Evolutionary conservation across 495 filamentous ascomycete species (phyloP), one percentile per base, ranked within the genome.

Genomic region (Penicillium lagena): DNA sequence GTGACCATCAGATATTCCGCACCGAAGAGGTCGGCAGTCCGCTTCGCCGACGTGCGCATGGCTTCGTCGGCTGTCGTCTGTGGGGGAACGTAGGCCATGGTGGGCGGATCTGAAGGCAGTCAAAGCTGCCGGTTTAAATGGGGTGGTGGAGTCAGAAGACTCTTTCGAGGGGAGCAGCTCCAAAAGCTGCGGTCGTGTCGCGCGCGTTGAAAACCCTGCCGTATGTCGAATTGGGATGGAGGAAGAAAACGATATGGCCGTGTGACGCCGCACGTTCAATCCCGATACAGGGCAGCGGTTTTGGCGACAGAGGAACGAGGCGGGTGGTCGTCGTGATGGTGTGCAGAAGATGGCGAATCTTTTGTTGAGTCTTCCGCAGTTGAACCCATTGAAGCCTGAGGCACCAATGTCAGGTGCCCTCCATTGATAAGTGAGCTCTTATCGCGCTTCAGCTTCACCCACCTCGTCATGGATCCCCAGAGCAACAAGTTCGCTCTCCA

Each of bases 401-500:
- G 55, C 60, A 10, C 0, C 13, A 35, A 29, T 53, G 31, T 52
- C 37, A 29, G 2, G 22, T 22, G 22, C 30, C 12, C n/a, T 7
- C 43, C 22, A 22, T 22, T 22, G 22, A 22, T 22, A 22, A 22
- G 22, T 22, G 22, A 22, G 22, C 22, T 42, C 56, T 62, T 62
- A 62, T 62, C 59, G 56, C 46, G 57, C 56, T 57, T 55, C 46
- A 28, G 14, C 42, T 27, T 33, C 45, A 42, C 34, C 39, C 39
- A 45, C 31, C 28, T 43, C 49, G 40, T 29, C 47, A 78, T 77
- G 74, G 57, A 69, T 49, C 37, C 67, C 7, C 53, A 66, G 14
- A 62, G 72, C 43, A 54, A 77, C 28, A 90, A 87, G 59, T 94
- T 80, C 60, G 85, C 87, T 41, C 82, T 96, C 37, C 93, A 98